Conservation (phyloP, 495 filamentous ascomycete species). For the Tuber borchii region DNA sequence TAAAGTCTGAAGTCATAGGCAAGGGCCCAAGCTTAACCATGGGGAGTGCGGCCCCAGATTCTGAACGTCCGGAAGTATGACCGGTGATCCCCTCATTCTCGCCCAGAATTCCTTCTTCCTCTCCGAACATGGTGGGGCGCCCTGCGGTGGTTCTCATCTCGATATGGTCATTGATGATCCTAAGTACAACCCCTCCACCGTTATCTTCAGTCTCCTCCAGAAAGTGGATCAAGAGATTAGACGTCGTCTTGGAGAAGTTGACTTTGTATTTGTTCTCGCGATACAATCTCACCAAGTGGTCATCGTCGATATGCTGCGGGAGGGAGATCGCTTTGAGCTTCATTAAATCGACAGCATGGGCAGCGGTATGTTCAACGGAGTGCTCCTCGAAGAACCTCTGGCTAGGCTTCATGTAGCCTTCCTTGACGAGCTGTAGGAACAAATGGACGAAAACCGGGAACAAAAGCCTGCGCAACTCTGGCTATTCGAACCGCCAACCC, state of each 20-base stretch:
- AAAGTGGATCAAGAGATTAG: slow-evolving; percentile 74
- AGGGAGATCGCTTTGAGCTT: slow-evolving; percentile 61
- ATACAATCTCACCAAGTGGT: slow-evolving; percentile 67
- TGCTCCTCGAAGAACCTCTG: slow-evolving; percentile 63
- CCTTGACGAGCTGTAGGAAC: slow-evolving; percentile 72
- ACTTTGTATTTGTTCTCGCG: slow-evolving; percentile 75
- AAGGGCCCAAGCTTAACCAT: slow-evolving; percentile 69
- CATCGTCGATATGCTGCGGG: slow-evolving; percentile 68
- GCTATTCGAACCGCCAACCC: slow-evolving; percentile 46
- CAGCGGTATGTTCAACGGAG: slow-evolving; percentile 61
- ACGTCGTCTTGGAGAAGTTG: slow-evolving; percentile 72
- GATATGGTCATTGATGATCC: slow-evolving; percentile 66
- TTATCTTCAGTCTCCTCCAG: slow-evolving; percentile 73
- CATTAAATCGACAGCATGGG: slow-evolving; percentile 70
- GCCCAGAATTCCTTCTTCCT: slow-evolving; percentile 62
- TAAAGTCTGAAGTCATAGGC: slow-evolving; percentile 69
- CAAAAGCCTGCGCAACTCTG: slow-evolving; percentile 75
- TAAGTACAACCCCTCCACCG: slow-evolving; percentile 68
- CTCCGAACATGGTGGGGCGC: slow-evolving; percentile 42
- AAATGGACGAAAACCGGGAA: slow-evolving; percentile 95
- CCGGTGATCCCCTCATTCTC: slow-evolving; percentile 93
- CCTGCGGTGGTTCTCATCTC: slow-evolving; percentile 68
- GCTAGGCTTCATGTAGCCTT: slow-evolving; percentile 62
- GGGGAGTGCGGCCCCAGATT: slow-evolving; percentile 57
- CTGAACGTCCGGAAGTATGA: slow-evolving; percentile 75